phyloP scores from a whole-genome alignment of 1,284 basidiomycete genomes.

The Xerocomus alliaceus region DNA sequence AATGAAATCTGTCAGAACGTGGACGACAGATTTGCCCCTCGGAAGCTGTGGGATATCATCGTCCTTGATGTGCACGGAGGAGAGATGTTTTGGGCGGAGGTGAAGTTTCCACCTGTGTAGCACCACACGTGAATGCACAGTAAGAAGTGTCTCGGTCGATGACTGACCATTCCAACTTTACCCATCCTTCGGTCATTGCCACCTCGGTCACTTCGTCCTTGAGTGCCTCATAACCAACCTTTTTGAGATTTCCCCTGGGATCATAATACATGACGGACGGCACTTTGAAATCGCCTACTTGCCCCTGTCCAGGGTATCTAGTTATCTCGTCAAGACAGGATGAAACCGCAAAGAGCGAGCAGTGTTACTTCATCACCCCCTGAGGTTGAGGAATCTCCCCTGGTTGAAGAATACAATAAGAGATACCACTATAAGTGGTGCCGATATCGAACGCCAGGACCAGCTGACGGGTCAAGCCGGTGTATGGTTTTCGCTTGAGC shows the following conservation, averaged over 20 bases:
- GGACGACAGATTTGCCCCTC: constrained; percentile 46
- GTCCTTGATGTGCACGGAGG: constrained; percentile 27
- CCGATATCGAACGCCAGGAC: constrained; percentile 57
- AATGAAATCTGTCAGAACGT: constrained; percentile 59
- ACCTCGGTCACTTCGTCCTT: constrained; percentile 45
- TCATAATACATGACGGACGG: constrained; percentile 62
- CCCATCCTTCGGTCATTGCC: constrained; percentile 51
- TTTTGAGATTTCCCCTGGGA: constrained; percentile 46
- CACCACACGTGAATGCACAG: constrained; percentile 39
- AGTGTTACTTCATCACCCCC: constrained; percentile 46
- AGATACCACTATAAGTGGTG: constrained; percentile 55
- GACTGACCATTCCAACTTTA: constrained; percentile 54
- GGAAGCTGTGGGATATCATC: constrained; percentile 52
- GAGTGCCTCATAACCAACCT: constrained; percentile 56
- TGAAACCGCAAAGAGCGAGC: background rate
- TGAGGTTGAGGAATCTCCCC: constrained; percentile 51
- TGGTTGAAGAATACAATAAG: constrained; percentile 51
- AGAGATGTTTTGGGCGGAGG: constrained; percentile 48
- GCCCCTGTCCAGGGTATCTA: constrained; percentile 49
- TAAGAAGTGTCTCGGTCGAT: constrained; percentile 48
- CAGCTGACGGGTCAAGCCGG: constrained; percentile 42
- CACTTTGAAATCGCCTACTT: constrained; percentile 52
- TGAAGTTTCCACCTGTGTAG: constrained; percentile 63
- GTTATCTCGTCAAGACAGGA: constrained; percentile 5
- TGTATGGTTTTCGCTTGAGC: constrained; percentile 23